Conservation (phyloP, 495 filamentous ascomycete genomes). For the Bacidia rubella region DNA sequence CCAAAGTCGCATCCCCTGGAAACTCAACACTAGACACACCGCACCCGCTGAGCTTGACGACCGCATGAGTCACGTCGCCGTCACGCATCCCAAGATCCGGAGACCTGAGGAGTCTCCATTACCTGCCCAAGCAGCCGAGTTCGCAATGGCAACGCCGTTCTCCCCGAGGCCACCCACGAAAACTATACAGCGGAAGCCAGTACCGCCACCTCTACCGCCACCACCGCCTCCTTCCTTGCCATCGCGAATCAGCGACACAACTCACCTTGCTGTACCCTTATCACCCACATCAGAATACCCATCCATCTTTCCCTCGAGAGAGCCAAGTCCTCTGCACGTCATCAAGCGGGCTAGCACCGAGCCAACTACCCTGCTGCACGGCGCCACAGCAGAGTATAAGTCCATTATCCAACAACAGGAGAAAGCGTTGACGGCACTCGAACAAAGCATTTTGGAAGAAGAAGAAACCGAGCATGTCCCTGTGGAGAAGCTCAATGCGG, state of each 20-base stretch:
- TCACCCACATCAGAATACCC: background rate
- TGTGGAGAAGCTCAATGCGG: too few relatives aligned
- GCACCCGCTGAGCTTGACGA: background rate
- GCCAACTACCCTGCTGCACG: background rate
- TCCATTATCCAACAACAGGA: background rate
- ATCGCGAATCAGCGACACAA: background rate
- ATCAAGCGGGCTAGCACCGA: background rate
- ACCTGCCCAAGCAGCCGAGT: background rate
- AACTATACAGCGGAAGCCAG: background rate
- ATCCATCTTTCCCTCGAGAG: background rate
- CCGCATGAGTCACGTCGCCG: too few relatives aligned
- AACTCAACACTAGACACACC: background rate
- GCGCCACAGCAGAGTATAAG: background rate
- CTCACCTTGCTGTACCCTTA: background rate
- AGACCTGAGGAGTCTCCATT: background rate
- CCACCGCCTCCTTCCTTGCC: background rate
- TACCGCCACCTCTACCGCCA: background rate
- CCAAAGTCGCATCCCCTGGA: constrained; percentile 5
- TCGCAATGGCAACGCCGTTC: background rate
- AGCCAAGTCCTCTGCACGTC: background rate
- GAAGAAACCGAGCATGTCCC: background rate
- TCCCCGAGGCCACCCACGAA: background rate
- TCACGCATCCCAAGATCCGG: constrained; percentile 1
- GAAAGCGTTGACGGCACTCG: background rate
- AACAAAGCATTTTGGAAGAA: background rate